A percentile compares a stretch with the other conserved stretches of the same genome.
Conservation (phyloP, 495 filamentous ascomycete genomes). For the Trichoderma gamsii region DNA sequence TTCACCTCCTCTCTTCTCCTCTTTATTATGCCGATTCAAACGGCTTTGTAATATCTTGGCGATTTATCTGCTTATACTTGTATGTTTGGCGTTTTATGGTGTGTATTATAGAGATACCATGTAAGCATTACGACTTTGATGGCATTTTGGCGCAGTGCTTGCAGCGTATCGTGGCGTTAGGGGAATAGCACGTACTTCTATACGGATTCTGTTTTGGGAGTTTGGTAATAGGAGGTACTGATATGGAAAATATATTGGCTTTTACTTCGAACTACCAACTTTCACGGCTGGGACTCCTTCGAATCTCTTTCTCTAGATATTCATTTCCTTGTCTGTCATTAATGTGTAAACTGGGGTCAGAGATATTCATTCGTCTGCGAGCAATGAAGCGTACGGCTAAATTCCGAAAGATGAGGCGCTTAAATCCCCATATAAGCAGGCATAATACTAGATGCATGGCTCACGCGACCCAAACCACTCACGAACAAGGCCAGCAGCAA, state of each 20-base stretch:
- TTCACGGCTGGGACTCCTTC: no score
- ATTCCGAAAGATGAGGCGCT: no score
- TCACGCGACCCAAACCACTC: not conserved
- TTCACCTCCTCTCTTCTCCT: not conserved
- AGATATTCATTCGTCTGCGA: no score
- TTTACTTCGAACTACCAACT: no score
- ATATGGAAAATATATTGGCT: no score
- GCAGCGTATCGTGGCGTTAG: not conserved
- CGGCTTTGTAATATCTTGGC: not conserved
- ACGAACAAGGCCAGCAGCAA: conserved; percentile 34
- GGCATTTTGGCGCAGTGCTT: not conserved
- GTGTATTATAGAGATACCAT: conserved; percentile 15
- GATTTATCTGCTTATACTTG: not conserved
- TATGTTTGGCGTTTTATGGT: not conserved
- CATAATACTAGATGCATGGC: no score
- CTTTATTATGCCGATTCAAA: not conserved
- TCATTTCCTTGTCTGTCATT: no score
- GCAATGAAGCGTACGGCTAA: no score
- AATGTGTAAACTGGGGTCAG: no score
- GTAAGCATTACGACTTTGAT: conserved; percentile 4
- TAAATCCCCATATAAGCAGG: no score
- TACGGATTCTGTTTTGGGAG: no score
- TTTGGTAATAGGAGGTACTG: not conserved
- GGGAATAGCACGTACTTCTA: not conserved
- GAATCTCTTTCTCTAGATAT: no score